Conservation (phyloP, 2,329 filamentous ascomycete species). For the Phyllosticta citriasiana region DNA sequence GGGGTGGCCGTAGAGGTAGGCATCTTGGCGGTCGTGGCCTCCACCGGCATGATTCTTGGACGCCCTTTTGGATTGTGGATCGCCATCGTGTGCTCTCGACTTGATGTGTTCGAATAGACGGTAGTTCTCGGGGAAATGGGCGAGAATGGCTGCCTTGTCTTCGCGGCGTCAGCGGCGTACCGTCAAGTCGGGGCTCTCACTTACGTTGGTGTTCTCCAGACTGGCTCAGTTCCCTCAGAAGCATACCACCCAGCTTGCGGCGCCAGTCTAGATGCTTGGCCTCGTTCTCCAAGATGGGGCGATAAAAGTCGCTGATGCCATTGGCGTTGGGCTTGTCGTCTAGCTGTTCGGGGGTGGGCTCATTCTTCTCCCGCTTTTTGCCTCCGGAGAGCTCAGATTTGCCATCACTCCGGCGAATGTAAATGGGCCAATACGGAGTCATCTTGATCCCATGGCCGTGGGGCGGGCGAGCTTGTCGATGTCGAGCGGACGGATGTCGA, state of each 20-base stretch:
- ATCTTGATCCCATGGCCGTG: conserved; percentile 18
- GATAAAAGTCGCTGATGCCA: conserved; percentile 46
- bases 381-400: conserved; percentile 37
- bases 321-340: conserved; percentile 42
- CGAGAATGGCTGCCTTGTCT: conserved; percentile 39
- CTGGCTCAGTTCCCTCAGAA: conserved; percentile 40
- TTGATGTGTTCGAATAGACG: conserved; percentile 49
- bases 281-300: conserved; percentile 39
- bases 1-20: conserved; percentile 52
- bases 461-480: neutral
- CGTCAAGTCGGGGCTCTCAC: neutral
- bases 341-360: conserved; percentile 42
- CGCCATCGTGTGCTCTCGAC: conserved; percentile 36
- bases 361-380: conserved; percentile 42
- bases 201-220: conserved; percentile 24
- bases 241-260: conserved; percentile 49
- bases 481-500: neutral
- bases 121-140: conserved; percentile 46
- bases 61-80: conserved; percentile 31
- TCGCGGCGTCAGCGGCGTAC: neutral
- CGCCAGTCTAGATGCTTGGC: conserved; percentile 48
- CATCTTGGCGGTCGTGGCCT: conserved; percentile 46
- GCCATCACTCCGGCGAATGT: conserved; percentile 39
- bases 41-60: conserved; percentile 40
- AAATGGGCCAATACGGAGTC: conserved; percentile 39